A percentile compares a stretch with the other conserved stretches of the same genome.
Evolutionary conservation across 2,329 filamentous ascomycete species (phyloP).

Genomic region (Colletotrichum sp.): DNA sequence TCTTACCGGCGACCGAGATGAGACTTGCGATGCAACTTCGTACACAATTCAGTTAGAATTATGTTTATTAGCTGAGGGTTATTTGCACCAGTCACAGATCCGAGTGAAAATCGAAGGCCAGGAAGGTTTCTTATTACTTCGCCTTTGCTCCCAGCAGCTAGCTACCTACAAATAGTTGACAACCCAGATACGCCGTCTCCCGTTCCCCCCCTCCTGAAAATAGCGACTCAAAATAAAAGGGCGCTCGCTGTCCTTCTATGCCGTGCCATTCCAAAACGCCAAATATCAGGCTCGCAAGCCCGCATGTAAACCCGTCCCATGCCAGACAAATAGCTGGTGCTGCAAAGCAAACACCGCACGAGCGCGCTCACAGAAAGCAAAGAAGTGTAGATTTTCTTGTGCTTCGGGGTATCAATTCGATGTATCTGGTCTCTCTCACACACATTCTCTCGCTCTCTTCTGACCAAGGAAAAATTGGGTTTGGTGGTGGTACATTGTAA

Average conservation of each 20-base stretch:
- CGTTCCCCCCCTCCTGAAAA: not conserved
- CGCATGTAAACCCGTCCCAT: not conserved
- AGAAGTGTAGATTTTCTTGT: not conserved
- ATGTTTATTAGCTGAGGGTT: not conserved
- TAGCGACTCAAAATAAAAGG: not conserved
- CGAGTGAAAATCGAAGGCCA: not conserved
- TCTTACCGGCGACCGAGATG: not conserved
- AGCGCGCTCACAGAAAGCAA: not conserved
- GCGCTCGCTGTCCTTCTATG: not conserved
- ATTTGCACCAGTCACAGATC: not conserved
- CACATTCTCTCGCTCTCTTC: not conserved
- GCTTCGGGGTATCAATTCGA: conserved; percentile 20
- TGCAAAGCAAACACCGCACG: not conserved
- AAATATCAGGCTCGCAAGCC: not conserved
- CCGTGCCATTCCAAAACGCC: not conserved
- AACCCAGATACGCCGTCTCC: not conserved
- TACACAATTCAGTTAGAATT: not conserved
- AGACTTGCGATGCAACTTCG: not conserved
- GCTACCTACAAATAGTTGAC: not conserved
- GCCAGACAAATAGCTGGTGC: not conserved
- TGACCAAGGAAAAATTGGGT: conserved; percentile 6
- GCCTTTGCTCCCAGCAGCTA: not conserved
- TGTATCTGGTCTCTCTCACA: conserved; percentile 6
- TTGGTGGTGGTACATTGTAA: conserved; percentile 11
- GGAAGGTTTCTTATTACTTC: not conserved